These are phyloP conservation scores for Venturiaceae sp. DNA, from an alignment of 2,329 filamentous ascomycete species.

Conservation along the genomic window DNA sequence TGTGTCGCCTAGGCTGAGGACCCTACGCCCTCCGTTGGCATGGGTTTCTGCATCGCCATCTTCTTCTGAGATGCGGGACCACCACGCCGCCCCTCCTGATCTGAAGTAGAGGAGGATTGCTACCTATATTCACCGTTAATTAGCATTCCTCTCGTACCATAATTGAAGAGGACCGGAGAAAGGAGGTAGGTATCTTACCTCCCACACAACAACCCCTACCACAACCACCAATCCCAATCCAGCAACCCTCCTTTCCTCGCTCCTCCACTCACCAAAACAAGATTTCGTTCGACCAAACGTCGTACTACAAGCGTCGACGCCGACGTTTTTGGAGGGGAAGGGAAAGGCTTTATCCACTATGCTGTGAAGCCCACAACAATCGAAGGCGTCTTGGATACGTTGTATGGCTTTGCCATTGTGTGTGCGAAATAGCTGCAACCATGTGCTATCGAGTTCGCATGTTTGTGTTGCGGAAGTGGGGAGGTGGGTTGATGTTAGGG, in stretches of 20 bases:
- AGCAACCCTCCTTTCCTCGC: slow-evolving; percentile 42
- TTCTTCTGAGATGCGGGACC: background rate
- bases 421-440: slow-evolving; percentile 43
- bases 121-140: background rate
- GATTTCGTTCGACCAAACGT: slow-evolving; percentile 35
- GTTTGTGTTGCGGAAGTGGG: slow-evolving; percentile 26
- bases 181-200: slow-evolving; percentile 33
- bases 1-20: background rate
- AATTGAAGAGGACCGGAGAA: background rate
- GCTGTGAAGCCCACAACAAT: slow-evolving; percentile 56
- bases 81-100: background rate
- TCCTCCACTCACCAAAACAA: slow-evolving; percentile 49
- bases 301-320: slow-evolving; percentile 32
- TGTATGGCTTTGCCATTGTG: slow-evolving; percentile 44
- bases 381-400: slow-evolving; percentile 53
- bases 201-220: slow-evolving; percentile 42
- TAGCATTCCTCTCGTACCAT: too few species aligned
- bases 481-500: slow-evolving; percentile 33
- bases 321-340: slow-evolving; percentile 34
- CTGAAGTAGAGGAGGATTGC: background rate
- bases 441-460: slow-evolving; percentile 49
- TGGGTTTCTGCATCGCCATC: background rate
- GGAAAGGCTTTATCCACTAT: slow-evolving; percentile 54
- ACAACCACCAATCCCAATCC: slow-evolving; percentile 47
- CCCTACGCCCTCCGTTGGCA: background rate